Evolutionary conservation across 192 early-diverging fungal species (phyloP).

Genomic region (Gryganskiella cystojenkinii): DNA sequence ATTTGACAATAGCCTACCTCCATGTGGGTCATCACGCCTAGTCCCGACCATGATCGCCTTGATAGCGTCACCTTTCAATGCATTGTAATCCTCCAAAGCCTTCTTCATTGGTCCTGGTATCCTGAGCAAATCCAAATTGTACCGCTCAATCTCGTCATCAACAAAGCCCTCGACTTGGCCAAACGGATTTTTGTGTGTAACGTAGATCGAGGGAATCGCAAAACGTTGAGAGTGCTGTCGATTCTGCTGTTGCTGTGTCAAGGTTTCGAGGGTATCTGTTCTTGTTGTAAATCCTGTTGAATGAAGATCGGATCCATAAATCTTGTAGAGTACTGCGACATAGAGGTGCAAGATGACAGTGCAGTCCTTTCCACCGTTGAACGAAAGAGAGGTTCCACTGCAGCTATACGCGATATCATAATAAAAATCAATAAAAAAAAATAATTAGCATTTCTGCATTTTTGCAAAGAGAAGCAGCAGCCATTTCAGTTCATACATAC

Average conservation of each 20-base stretch:
- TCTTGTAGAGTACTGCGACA: conserved; percentile 68
- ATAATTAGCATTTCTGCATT: neutral
- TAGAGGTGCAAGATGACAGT: conserved; percentile 90
- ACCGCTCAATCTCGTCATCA: conserved; percentile 72
- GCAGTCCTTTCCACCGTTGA: conserved; percentile 99
- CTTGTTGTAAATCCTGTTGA: neutral
- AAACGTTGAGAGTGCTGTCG: conserved; percentile 11
- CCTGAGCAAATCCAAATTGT: conserved; percentile 73
- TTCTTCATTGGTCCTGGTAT: conserved; percentile 82
- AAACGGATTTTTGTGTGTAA: conserved; percentile 83
- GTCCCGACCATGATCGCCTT: conserved; percentile 89
- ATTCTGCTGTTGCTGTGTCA: conserved; percentile 6
- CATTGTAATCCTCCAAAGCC: conserved; percentile 79
- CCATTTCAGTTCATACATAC: conserved; percentile 48
- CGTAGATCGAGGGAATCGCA: conserved; percentile 75
- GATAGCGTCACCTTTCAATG: conserved; percentile 52
- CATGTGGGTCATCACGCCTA: conserved; percentile 78
- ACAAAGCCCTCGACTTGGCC: conserved; percentile 92
- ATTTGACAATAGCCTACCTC: conserved; percentile 56
- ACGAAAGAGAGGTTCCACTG: conserved; percentile 77
- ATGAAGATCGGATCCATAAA: conserved; percentile 23
- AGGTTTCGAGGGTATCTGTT: conserved; percentile 11
- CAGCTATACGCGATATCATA: conserved; percentile 61
- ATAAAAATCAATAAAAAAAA: conserved; percentile 17
- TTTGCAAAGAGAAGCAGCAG: neutral